Evolutionary conservation across 23 red algal genomes (phyloP).

Genomic region (Agarophyton chilense): DNA sequence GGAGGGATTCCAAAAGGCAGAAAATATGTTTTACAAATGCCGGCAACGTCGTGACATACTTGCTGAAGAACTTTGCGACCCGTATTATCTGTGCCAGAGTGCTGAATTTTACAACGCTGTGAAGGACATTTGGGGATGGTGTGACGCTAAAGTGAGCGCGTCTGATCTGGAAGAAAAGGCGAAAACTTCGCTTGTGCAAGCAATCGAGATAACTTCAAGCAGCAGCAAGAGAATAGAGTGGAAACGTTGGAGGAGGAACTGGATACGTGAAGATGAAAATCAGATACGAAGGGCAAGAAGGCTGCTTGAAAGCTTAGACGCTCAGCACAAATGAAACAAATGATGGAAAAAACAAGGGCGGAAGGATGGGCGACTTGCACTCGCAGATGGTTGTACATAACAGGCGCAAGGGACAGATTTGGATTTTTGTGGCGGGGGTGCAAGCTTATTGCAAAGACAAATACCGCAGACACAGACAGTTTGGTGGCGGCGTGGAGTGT

Average conservation of each 20-base stretch:
- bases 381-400: too few relatives aligned
- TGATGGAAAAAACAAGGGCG: too few relatives aligned
- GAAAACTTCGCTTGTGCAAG: neutral
- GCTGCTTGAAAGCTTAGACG: neutral
- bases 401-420: too few relatives aligned
- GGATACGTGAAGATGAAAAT: neutral
- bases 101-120: neutral
- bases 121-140: neutral
- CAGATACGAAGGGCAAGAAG: neutral
- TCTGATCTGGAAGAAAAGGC: neutral
- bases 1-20: neutral
- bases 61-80: neutral
- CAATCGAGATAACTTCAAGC: neutral
- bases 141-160: neutral
- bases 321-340: too few relatives aligned
- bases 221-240: neutral
- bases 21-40: neutral
- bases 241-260: constrained; percentile 9
- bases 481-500: too few relatives aligned
- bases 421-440: too few relatives aligned
- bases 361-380: too few relatives aligned
- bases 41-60: neutral
- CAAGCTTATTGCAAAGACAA: too few relatives aligned
- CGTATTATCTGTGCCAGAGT: neutral
- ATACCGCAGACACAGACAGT: too few relatives aligned